These are phyloP conservation scores for Trematosphaeria pertusa DNA, from an alignment of 2,329 filamentous ascomycete species.

Conservation along the genomic window DNA sequence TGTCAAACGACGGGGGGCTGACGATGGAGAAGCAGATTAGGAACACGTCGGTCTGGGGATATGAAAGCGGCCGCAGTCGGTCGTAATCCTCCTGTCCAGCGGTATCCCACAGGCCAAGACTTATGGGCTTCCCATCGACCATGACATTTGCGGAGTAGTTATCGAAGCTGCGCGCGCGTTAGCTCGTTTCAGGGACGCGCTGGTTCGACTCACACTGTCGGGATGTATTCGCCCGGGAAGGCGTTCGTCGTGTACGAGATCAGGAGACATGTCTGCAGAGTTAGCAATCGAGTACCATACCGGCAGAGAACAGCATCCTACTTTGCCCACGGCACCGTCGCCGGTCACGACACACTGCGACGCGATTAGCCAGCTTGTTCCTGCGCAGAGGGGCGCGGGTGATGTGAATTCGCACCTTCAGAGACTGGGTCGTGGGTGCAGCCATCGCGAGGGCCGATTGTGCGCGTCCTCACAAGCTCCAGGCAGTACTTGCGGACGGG, in stretches of 20 bases:
- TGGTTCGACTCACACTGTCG: conserved; percentile 77
- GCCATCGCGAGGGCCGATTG: conserved; percentile 61
- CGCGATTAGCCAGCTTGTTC: conserved; percentile 24
- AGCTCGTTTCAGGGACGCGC: conserved; percentile 24
- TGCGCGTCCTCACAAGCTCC: conserved; percentile 13
- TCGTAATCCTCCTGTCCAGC: conserved; percentile 99
- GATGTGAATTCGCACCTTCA: conserved; percentile 70
- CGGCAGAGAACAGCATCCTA: conserved; percentile 54
- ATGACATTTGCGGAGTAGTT: conserved; percentile 99
- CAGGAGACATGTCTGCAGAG: conserved; percentile 86
- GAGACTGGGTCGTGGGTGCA: conserved; percentile 85
- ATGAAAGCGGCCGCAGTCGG: conserved; percentile 89
- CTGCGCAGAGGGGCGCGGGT: neutral
- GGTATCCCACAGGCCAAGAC: conserved; percentile 96
- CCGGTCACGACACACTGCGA: conserved; percentile 94
- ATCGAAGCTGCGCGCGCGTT: conserved; percentile 73
- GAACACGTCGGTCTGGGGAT: conserved; percentile 98
- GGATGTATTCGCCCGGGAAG: conserved; percentile 99
- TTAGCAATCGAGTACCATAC: conserved; percentile 32
- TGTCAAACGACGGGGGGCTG: conserved; percentile 96
- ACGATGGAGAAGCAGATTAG: conserved; percentile 98
- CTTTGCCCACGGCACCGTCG: conserved; percentile 99
- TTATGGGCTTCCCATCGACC: conserved; percentile 98
- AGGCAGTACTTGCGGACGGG: conserved; percentile 4
- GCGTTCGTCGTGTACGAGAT: conserved; percentile 99